Conservation (phyloP, 176 grass and related monocot genomes). For the Poa annua region DNA sequence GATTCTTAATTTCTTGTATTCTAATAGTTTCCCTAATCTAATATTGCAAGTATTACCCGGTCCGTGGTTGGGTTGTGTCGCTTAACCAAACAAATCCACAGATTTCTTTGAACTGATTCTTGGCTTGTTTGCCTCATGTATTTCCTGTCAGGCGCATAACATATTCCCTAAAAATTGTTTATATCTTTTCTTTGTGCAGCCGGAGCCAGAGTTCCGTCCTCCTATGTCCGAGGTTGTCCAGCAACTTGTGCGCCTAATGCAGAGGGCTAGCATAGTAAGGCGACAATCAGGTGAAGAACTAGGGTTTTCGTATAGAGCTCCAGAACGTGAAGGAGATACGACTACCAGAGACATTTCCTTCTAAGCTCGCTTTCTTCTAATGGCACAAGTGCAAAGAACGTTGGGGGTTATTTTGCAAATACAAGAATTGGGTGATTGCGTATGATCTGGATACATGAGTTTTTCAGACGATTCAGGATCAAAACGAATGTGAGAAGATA, state of each 20-base stretch:
- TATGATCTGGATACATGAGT: constrained; percentile 31
- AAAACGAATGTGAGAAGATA: constrained; percentile 36
- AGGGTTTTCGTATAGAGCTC: constrained; percentile 78
- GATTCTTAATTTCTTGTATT: background rate
- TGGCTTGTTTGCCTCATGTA: background rate
- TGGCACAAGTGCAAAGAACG: background rate
- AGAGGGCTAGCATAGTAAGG: constrained; percentile 81
- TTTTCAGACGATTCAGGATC: constrained; percentile 4
- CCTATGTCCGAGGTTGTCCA: constrained; percentile 98
- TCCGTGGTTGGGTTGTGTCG: background rate
- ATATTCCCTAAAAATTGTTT: constrained; percentile 7
- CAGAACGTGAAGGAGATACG: constrained; percentile 63
- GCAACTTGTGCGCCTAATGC: constrained; percentile 85
- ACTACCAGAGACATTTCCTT: constrained; percentile 78
- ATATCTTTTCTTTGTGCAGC: constrained; percentile 52
- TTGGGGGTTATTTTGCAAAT: background rate
- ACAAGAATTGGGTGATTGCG: background rate
- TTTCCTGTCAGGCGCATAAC: background rate
- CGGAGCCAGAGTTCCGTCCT: constrained; percentile 91
- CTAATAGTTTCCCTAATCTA: background rate
- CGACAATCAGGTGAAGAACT: constrained; percentile 91
- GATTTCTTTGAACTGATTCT: background rate
- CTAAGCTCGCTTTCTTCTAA: constrained; percentile 37
- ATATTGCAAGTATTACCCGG: background rate
- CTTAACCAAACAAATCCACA: constrained; percentile 16